Percentiles rank a stretch among this genome's conserved stretches.
These are phyloP conservation scores for Lathyrus sativus DNA, from an alignment of 306 rosid genomes.

Conservation along the genomic window DNA sequence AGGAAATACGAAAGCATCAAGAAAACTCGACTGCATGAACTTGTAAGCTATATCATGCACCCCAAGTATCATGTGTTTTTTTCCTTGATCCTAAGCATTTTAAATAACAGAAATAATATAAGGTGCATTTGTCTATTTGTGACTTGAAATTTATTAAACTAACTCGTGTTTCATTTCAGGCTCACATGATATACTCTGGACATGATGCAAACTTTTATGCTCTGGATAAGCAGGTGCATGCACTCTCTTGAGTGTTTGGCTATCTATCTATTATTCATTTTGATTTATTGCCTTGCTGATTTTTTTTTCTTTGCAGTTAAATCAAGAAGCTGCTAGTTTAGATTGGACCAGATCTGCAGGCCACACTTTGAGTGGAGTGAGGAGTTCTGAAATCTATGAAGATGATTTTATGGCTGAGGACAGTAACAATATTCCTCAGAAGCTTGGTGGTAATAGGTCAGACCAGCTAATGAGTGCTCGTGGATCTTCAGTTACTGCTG, in stretches of 20 bases:
- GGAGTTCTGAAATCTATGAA: slow-evolving; percentile 50
- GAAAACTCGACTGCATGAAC: slow-evolving; percentile 92
- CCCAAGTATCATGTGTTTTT: neutral
- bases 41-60: slow-evolving; percentile 53
- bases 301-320: slow-evolving; percentile 61
- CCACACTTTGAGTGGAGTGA: slow-evolving; percentile 67
- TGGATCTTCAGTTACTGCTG: too few relatives aligned
- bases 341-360: slow-evolving; percentile 91
- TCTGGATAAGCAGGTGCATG: slow-evolving; percentile 76
- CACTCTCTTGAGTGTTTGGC: slow-evolving; percentile 8
- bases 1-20: slow-evolving; percentile 79
- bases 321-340: slow-evolving; percentile 80
- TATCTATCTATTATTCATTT: slow-evolving; percentile 20
- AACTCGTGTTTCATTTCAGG: slow-evolving; percentile 56
- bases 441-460: slow-evolving; percentile 82
- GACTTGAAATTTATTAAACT: slow-evolving; percentile 30
- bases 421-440: slow-evolving; percentile 50
- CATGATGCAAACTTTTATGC: slow-evolving; percentile 86
- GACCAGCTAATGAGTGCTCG: too few relatives aligned
- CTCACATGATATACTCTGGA: slow-evolving; percentile 84
- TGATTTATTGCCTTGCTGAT: too few relatives aligned
- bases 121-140: slow-evolving; percentile 14
- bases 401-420: slow-evolving; percentile 49
- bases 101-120: neutral
- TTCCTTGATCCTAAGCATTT: slow-evolving; percentile 1